Evolutionary conservation across 306 rosid species (phyloP).

Genomic region (Lupinus albus): DNA sequence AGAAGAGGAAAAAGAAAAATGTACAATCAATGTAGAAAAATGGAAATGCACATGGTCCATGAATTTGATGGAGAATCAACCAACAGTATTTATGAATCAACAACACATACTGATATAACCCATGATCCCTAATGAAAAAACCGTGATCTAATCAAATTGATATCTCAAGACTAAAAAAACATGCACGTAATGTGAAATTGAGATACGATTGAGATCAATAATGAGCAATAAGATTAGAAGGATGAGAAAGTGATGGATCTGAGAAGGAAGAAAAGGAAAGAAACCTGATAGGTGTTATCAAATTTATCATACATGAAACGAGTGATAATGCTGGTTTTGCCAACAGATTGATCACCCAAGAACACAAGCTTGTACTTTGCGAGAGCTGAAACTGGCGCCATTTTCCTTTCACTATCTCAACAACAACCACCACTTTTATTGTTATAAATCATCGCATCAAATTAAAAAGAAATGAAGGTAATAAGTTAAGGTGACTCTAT

Average conservation of each 20-base stretch:
- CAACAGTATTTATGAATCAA: neutral
- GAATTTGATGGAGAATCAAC: neutral
- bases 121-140: conserved; percentile 31
- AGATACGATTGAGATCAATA: conserved; percentile 21
- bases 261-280: neutral
- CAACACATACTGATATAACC: neutral
- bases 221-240: neutral
- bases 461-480: too few relatives aligned
- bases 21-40: too few relatives aligned
- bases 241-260: conserved; percentile 26
- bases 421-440: too few relatives aligned
- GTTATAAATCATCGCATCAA: too few relatives aligned
- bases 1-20: too few relatives aligned
- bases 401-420: neutral
- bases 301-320: conserved; percentile 59
- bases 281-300: conserved; percentile 53
- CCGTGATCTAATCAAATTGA: conserved; percentile 16
- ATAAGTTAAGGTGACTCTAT: too few relatives aligned
- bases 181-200: too few relatives aligned
- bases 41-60: too few relatives aligned
- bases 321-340: conserved; percentile 58
- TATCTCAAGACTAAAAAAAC: too few relatives aligned
- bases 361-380: conserved; percentile 59
- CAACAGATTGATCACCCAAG: conserved; percentile 56
- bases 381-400: conserved; percentile 58